These are phyloP conservation scores for Umbilicus rupestris DNA, from an alignment of 164 flowering plant genomes.

Conservation along the genomic window DNA sequence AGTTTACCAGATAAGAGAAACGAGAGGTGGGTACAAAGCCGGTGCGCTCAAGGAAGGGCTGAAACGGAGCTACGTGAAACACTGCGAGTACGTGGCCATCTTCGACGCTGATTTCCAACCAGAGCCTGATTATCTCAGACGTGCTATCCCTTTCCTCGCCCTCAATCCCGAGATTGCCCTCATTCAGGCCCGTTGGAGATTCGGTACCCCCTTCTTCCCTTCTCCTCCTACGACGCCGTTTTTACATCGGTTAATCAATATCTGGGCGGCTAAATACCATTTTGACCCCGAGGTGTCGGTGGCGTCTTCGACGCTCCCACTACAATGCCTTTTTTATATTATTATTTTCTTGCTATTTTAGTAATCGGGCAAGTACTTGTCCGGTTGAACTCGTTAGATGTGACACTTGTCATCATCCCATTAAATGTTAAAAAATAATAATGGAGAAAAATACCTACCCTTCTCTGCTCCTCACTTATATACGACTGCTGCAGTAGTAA, in stretches of 20 bases:
- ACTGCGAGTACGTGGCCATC: constrained; percentile 80
- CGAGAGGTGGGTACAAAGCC: constrained; percentile 80
- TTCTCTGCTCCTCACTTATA: too few species aligned
- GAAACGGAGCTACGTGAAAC: constrained; percentile 66
- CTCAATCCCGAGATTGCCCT: constrained; percentile 70
- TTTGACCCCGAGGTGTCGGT: background rate
- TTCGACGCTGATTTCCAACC: constrained; percentile 97
- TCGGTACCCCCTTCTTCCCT: constrained; percentile 63
- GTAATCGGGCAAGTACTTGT: too few species aligned
- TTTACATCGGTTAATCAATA: too few species aligned
- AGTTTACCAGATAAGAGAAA: constrained; percentile 77
- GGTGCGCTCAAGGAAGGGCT: constrained; percentile 94
- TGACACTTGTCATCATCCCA: background rate
- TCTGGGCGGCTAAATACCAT: background rate
- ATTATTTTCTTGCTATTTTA: too few species aligned
- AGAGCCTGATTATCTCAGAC: constrained; percentile 70
- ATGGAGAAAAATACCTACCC: too few species aligned
- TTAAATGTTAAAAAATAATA: too few species aligned
- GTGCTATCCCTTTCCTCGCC: constrained; percentile 66
- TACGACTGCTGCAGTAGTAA: too few species aligned
- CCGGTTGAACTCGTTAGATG: background rate
- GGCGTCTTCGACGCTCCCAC: background rate
- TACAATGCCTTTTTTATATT: too few species aligned
- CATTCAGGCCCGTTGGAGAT: constrained; percentile 92
- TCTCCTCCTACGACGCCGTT: too few species aligned